phyloP scores from a whole-genome alignment of 2,329 filamentous ascomycete species.

The Aspergillus chevalieri region DNA sequence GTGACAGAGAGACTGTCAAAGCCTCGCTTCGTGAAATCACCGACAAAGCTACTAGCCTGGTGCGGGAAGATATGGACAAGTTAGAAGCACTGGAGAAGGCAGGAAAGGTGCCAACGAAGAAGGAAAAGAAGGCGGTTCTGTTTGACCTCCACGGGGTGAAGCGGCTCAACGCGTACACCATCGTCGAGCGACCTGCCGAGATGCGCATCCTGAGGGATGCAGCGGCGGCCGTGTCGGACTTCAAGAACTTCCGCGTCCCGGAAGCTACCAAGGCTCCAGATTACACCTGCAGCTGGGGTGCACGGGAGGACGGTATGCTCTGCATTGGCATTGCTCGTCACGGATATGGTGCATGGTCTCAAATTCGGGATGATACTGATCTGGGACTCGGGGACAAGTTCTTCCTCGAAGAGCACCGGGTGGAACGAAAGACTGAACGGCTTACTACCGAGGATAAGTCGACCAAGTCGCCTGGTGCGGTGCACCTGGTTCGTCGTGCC shows the following conservation, averaged over 20 bases:
- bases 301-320: slow-evolving; percentile 93
- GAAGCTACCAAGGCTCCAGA: slow-evolving; percentile 89
- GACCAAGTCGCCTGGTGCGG: slow-evolving; percentile 84
- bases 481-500: slow-evolving; percentile 88
- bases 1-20: slow-evolving; percentile 74
- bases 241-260: slow-evolving; percentile 73
- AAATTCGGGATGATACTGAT: slow-evolving; percentile 86
- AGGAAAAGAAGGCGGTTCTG: slow-evolving; percentile 92
- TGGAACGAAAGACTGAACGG: slow-evolving; percentile 93
- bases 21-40: slow-evolving; percentile 71
- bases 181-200: slow-evolving; percentile 83
- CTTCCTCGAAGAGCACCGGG: slow-evolving; percentile 95
- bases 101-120: slow-evolving; percentile 83
- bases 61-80: slow-evolving; percentile 65
- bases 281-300: slow-evolving; percentile 88
- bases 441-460: slow-evolving; percentile 52
- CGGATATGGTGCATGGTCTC: slow-evolving; percentile 90
- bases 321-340: slow-evolving; percentile 88
- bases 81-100: slow-evolving; percentile 61
- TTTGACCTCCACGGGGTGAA: slow-evolving; percentile 93
- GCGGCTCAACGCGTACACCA: slow-evolving; percentile 91
- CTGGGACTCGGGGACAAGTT: slow-evolving; percentile 84
- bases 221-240: slow-evolving; percentile 59
- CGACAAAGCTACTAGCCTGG: slow-evolving; percentile 62
- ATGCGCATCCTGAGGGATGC: slow-evolving; percentile 76